Conservation (phyloP, 495 filamentous ascomycete species). For the Cudoniella acicularis region DNA sequence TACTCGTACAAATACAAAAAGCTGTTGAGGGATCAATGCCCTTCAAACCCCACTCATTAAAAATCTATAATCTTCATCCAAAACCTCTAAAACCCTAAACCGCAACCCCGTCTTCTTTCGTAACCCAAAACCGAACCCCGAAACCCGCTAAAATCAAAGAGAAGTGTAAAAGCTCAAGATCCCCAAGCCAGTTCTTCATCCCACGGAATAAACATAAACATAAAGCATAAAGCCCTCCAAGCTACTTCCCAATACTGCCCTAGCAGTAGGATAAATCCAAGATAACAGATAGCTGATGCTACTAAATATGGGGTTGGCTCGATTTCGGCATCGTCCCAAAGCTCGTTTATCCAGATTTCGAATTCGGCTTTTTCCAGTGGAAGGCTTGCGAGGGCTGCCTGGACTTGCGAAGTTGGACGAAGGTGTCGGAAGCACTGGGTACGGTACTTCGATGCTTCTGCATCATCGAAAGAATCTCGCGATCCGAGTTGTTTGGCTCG, state of each 20-base stretch:
- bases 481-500: background rate
- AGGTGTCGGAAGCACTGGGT: background rate
- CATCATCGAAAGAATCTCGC: background rate
- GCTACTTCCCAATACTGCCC: conserved; percentile 12
- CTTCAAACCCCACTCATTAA: no score
- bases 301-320: conserved; percentile 24
- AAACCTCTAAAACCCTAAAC: no score
- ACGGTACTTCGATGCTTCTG: conserved; percentile 10
- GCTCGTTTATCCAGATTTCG: conserved; percentile 15
- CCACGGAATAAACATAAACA: conserved; percentile 14
- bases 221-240: conserved; percentile 8
- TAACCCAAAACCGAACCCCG: background rate
- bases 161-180: background rate
- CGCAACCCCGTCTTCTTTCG: background rate
- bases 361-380: conserved; percentile 12
- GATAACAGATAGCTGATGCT: conserved; percentile 16
- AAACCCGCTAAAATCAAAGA: background rate
- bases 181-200: conserved; percentile 16
- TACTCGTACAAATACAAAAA: no score
- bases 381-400: background rate
- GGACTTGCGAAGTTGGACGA: background rate
- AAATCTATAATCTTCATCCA: no score
- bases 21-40: no score
- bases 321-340: conserved; percentile 20
- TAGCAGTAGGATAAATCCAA: conserved; percentile 13